Evolutionary conservation across 2,329 filamentous ascomycete species (phyloP), one percentile per base, ranked within the genome.

Genomic region (Colletotrichum sp.): DNA sequence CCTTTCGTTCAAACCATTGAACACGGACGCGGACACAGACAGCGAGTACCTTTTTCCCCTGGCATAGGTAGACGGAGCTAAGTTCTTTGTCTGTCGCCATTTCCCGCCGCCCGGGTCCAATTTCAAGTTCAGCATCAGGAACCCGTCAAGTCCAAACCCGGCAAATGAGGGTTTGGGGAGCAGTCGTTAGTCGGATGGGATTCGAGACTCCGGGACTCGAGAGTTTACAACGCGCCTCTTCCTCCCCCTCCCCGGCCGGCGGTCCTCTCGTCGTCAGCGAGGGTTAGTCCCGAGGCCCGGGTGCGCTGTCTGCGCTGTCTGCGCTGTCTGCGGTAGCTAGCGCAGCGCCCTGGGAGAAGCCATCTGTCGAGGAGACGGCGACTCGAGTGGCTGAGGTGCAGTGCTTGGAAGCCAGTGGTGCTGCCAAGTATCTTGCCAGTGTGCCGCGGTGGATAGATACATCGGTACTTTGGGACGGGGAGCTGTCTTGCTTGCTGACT

Each of bases 81-180:
- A 30, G n/a, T 60, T 67, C 61, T 60, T 48, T 60, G 68, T 71
- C 44, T 66, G 27, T 72, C 36, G 68, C 71, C 59, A 64, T 71
- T 57, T 64, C n/a, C 67, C 25, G 32, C 12, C 32, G 44, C 28
- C 66, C 67, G 71, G 66, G 39, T 64, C 66, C 66, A 73, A 73
- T 70, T 73, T 73, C 57, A 64, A 19, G 25, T 66, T 32, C 39
- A 68, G 52, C 36, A 34, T 57, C 55, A 65, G 44, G 66, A 74
- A 55, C 57, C 66, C 39, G 44, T 74, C 57, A 57, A n/a, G 63
- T 57, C 27, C 34, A 32, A 61, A 71, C 68, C 70, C 44, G 74
- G 70, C 57, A 76, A 60, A 69, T 65, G 70, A 67, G 55, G 25
- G 28, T 55, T 67, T 28, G 60, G 22, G 32, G 19, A 16, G 28